phyloP scores from a whole-genome alignment of 2,329 filamentous ascomycete species.

The Fusarium sp. region DNA sequence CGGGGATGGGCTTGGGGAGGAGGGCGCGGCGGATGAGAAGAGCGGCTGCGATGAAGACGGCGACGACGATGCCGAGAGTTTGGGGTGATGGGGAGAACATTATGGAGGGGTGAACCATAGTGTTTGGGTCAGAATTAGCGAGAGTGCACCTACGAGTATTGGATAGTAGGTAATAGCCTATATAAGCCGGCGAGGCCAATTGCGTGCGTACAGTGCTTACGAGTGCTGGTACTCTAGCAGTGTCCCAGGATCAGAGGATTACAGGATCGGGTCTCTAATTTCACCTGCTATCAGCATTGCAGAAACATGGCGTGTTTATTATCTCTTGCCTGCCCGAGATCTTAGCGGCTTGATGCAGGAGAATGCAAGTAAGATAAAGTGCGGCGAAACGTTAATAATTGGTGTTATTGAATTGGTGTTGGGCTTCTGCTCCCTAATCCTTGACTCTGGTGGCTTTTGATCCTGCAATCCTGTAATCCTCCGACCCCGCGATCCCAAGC shows the following conservation, averaged over 20 bases:
- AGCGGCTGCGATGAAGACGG: neutral
- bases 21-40: neutral
- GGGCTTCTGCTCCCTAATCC: neutral
- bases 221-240: too few relatives aligned
- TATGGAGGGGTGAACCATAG: neutral
- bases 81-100: neutral
- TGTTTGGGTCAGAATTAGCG: neutral
- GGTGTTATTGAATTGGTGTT: neutral
- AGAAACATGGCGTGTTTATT: neutral
- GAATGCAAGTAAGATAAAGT: neutral
- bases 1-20: slow-evolving; percentile 1
- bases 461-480: slow-evolving; percentile 9
- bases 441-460: neutral
- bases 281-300: neutral
- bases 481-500: neutral
- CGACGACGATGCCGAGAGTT: neutral
- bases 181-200: neutral
- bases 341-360: neutral
- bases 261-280: neutral
- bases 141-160: neutral
- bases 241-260: slow-evolving; percentile 1
- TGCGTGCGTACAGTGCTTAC: accelerated
- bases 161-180: neutral
- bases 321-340: neutral
- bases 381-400: neutral